Conservation (phyloP, 108 stramenopile species). For the Cyclotella sp. region DNA sequence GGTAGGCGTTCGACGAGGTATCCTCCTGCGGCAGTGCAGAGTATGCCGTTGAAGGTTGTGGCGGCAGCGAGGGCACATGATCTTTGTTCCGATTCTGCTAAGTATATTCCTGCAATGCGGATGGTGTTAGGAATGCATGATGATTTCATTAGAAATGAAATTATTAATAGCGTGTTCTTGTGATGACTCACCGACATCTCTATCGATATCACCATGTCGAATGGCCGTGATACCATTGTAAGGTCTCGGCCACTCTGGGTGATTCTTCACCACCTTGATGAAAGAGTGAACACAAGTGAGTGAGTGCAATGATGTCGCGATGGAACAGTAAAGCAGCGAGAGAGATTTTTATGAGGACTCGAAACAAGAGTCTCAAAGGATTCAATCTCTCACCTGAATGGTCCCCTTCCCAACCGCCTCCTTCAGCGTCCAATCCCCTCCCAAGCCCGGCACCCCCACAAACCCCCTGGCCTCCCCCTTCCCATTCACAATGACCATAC, state of each 20-base stretch:
- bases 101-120: slow-evolving; percentile 60
- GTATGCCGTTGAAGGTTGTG: slow-evolving; percentile 72
- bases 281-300: neutral
- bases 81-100: slow-evolving; percentile 89
- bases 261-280: slow-evolving; percentile 84
- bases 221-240: slow-evolving; percentile 91
- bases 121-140: too few relatives aligned
- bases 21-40: slow-evolving; percentile 88
- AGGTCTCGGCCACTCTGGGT: slow-evolving; percentile 87
- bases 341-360: neutral
- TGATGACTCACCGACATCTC: slow-evolving; percentile 72
- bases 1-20: slow-evolving; percentile 90
- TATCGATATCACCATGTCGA: slow-evolving; percentile 82
- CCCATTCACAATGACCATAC: slow-evolving; percentile 73
- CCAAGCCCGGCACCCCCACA: slow-evolving; percentile 77
- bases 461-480: slow-evolving; percentile 75
- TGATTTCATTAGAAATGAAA: too few relatives aligned
- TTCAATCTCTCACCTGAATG: slow-evolving; percentile 48
- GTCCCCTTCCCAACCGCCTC: slow-evolving; percentile 82
- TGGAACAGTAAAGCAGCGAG: neutral
- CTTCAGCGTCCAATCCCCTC: slow-evolving; percentile 61
- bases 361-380: neutral
- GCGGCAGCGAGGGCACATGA: slow-evolving; percentile 87
- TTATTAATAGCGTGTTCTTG: neutral
- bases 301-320: too few relatives aligned